Conservation (phyloP, 345 rosid genomes). For the Microcos paniculata region DNA sequence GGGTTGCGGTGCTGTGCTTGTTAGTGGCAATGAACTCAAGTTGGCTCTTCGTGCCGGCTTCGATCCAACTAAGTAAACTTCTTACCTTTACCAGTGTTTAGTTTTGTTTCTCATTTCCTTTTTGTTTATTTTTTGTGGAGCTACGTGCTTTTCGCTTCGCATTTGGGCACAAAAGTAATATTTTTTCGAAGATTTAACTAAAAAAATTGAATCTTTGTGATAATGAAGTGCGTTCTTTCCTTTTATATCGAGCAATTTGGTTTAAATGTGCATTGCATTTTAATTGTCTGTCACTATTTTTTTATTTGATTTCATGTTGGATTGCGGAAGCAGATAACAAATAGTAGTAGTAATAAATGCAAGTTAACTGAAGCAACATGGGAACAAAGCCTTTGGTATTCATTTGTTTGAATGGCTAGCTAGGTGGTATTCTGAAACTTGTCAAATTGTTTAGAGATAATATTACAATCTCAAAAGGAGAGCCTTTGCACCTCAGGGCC, state of each 20-base stretch:
- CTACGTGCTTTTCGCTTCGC: not conserved
- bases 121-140: not conserved
- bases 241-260: not conserved
- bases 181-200: not conserved
- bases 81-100: not conserved
- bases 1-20: conserved; percentile 96
- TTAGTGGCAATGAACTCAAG: conserved; percentile 93
- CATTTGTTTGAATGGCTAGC: not conserved
- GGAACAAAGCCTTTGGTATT: not conserved
- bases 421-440: not conserved
- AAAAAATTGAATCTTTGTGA: not conserved
- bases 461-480: not conserved
- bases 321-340: not conserved
- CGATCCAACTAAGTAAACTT: conserved; percentile 73
- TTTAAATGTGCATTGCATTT: not conserved
- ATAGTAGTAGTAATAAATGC: not conserved
- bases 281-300: not conserved
- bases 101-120: not conserved
- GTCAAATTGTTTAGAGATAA: not conserved
- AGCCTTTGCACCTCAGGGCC: not conserved
- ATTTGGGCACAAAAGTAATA: not conserved
- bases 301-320: not conserved
- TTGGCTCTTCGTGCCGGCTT: conserved; percentile 87
- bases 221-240: not conserved
- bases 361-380: not conserved